Evolutionary conservation across 1,139 yeast genomes (phyloP).

Genomic region (Candida anutae): DNA sequence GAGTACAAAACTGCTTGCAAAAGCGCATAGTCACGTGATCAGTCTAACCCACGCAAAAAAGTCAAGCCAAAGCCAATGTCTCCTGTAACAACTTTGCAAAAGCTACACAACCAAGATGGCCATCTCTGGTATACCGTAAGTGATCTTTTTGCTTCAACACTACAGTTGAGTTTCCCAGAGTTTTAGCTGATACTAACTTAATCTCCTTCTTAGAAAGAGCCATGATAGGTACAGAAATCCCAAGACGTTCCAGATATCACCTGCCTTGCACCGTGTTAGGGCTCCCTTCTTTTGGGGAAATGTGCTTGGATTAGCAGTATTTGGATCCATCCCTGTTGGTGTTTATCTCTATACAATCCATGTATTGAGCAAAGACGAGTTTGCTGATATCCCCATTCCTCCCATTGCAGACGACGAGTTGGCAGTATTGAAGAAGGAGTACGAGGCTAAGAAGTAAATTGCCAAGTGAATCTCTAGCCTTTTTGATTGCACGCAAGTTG

Average conservation of each 20-base stretch:
- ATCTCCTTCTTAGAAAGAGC: slow-evolving; percentile 19
- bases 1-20: no score
- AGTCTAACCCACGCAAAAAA: no score
- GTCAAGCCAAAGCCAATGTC: no score
- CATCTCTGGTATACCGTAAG: no score
- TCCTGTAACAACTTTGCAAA: no score
- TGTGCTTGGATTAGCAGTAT: slow-evolving; percentile 49
- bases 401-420: slow-evolving; percentile 79
- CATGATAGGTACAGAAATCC: slow-evolving; percentile 59
- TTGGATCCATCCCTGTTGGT: slow-evolving; percentile 57
- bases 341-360: slow-evolving; percentile 70
- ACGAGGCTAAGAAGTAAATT: slow-evolving; percentile 35
- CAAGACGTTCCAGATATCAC: slow-evolving; percentile 81
- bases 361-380: slow-evolving; percentile 72
- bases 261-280: slow-evolving; percentile 86
- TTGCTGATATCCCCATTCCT: slow-evolving; percentile 86
- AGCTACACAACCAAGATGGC: no score
- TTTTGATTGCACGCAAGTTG: no score
- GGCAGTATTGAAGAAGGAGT: slow-evolving; percentile 61
- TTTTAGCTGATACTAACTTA: no score
- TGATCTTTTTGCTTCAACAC: no score
- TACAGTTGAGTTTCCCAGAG: no score
- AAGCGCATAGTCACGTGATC: no score
- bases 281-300: slow-evolving; percentile 78
- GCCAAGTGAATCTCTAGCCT: no score